Evolutionary conservation across 352 stramenopile species (phyloP), one percentile per base, ranked within the genome.

Genomic region (Pythium vanterpoolii): DNA sequence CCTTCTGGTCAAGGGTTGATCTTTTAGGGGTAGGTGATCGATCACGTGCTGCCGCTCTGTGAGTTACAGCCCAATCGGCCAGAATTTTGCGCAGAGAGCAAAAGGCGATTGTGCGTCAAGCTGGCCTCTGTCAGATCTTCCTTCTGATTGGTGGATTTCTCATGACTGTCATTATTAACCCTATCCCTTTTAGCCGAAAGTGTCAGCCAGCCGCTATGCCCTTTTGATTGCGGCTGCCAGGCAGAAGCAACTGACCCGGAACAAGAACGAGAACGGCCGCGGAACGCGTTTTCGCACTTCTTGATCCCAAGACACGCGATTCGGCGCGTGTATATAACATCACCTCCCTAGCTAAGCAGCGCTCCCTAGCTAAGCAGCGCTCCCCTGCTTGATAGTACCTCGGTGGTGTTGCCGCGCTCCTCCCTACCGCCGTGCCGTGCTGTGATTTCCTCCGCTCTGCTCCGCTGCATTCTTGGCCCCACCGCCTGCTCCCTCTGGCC

Each of bases 71-170:
- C 3, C 10, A 11, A 34, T 21, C 21, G 8, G 18, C 21, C 30
- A 28, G 36, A 56, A 31, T 38, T 26, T 38, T 26, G 26, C 11
- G 14, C 30, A 45, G 16, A 46, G 26, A 45, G 30, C n/a, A 26
- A 45, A n/a, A n/a, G n/a, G 16, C 14, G n/a, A 26, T 33, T 11
- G 24, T 13, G 26, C 51, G 48, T 39, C 51, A n/a, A 36, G 51
- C 51, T 49, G 51, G 48, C 51, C 38, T 49, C 51, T 39, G 30
- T 39, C 51, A 58, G 51, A 5, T 13, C 38, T 28, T 57, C 24
- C 1, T 18, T 57, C 21, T 57, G 34, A 57, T 57, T 57, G 50
- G 50, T 27, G 14, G 8, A 44, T 55, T 50, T 1, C 11, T 9
- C 19, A 28, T 6, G 5, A 31, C 18, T 13, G 46, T 8, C 28